Conservation (phyloP, 805 yeast species). For the Danielia oregonensis region DNA sequence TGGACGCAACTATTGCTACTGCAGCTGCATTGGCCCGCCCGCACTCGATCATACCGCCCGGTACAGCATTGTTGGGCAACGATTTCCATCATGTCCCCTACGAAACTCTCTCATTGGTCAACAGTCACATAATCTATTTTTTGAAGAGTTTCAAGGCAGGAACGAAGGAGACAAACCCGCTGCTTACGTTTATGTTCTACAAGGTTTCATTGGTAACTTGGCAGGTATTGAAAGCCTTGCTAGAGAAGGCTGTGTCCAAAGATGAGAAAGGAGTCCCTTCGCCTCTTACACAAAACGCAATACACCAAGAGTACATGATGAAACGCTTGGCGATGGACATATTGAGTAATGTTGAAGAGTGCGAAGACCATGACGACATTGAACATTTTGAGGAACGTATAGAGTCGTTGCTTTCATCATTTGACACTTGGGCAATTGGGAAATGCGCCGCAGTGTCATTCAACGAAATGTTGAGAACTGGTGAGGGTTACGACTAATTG, state of each 20-base stretch:
- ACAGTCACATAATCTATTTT: background rate
- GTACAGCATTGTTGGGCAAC: slow-evolving; percentile 1
- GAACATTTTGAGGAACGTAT: background rate
- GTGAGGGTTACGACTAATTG: too few species aligned
- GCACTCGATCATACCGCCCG: background rate
- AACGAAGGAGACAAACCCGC: background rate
- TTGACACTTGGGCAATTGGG: slow-evolving; percentile 1
- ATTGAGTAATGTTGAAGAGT: background rate
- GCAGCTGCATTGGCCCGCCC: slow-evolving; percentile 1
- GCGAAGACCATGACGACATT: background rate
- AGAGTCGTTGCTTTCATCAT: background rate
- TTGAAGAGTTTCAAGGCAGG: background rate
- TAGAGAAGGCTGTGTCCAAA: background rate
- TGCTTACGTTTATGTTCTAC: slow-evolving; percentile 1
- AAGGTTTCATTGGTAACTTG: slow-evolving; percentile 1
- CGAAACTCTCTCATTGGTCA: slow-evolving; percentile 1
- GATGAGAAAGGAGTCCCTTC: background rate
- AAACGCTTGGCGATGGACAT: slow-evolving; percentile 1
- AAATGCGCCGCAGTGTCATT: slow-evolving; percentile 1
- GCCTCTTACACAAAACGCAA: background rate
- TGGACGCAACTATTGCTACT: slow-evolving; percentile 1
- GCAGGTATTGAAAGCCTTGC: background rate
- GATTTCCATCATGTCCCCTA: background rate
- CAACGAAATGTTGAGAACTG: slow-evolving; percentile 1
- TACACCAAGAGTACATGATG: background rate